Percentiles rank a stretch among this genome's conserved stretches.
phyloP scores from a whole-genome alignment of 495 filamentous ascomycete genomes.

The Talaromyces borbonicus region DNA sequence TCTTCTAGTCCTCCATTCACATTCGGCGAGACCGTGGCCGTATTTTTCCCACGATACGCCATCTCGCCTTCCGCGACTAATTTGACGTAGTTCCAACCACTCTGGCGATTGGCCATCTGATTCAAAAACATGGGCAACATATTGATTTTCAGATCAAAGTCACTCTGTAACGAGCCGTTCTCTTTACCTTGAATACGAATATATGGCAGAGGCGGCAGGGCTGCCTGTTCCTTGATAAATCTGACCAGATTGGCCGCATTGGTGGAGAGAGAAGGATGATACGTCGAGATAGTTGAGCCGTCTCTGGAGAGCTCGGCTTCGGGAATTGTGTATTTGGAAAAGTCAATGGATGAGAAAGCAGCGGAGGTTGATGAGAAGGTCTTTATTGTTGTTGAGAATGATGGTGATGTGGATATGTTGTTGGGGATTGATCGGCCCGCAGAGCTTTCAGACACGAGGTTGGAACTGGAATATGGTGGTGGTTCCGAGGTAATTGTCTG shows the following conservation, averaged over 20 bases:
- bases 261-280: constrained; percentile 28
- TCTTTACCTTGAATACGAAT: constrained; percentile 34
- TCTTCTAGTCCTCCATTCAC: constrained; percentile 33
- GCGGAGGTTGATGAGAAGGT: neutral
- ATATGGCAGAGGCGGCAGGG: constrained; percentile 41
- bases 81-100: constrained; percentile 42
- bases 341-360: constrained; percentile 35
- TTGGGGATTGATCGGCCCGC: neutral
- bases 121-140: constrained; percentile 38
- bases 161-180: constrained; percentile 15
- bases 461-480: constrained; percentile 8
- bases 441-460: neutral
- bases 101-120: constrained; percentile 7
- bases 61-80: constrained; percentile 37
- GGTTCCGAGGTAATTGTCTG: constrained; percentile 8
- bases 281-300: constrained; percentile 31
- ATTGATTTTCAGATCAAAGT: constrained; percentile 44
- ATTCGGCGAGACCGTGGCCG: constrained; percentile 24
- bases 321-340: constrained; percentile 38
- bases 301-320: constrained; percentile 38
- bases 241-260: constrained; percentile 29
- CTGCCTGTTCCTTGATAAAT: constrained; percentile 34
- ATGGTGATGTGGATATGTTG: neutral
- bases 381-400: neutral
- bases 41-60: constrained; percentile 35